A percentile compares a stretch with the other conserved stretches of the same genome.
phyloP scores from a whole-genome alignment of 805 yeast species.

The Barnettozyma sp. region DNA sequence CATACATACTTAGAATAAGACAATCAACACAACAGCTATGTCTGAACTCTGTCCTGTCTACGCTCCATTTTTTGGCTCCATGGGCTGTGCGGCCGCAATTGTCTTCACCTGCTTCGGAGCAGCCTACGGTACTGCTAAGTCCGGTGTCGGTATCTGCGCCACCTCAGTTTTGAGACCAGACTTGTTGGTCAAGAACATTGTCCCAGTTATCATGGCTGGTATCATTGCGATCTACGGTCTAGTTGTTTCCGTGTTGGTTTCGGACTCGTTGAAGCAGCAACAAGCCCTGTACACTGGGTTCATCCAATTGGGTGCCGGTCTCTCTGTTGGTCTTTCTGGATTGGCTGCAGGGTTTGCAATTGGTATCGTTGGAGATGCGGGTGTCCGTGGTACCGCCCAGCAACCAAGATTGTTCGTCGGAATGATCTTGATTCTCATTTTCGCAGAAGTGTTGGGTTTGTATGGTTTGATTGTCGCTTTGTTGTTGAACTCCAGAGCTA shows the following conservation, averaged over 20 bases:
- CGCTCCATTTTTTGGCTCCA: slow-evolving; percentile 96
- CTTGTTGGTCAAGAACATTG: slow-evolving; percentile 83
- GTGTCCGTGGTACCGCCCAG: slow-evolving; percentile 97
- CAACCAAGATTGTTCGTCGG: slow-evolving; percentile 98
- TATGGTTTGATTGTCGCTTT: slow-evolving; percentile 98
- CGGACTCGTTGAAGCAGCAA: slow-evolving; percentile 80
- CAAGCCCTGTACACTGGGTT: slow-evolving; percentile 96
- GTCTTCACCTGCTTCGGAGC: slow-evolving; percentile 99
- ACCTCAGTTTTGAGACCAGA: slow-evolving; percentile 97
- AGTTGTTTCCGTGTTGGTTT: slow-evolving; percentile 91
- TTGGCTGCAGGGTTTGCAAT: slow-evolving; percentile 98
- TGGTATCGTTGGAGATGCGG: slow-evolving; percentile 99
- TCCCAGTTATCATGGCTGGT: slow-evolving; percentile 99
- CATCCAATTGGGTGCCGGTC: slow-evolving; percentile 97
- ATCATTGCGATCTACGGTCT: slow-evolving; percentile 97
- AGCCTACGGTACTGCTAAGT: slow-evolving; percentile 97
- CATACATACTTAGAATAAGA: no score
- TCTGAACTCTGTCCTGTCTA: slow-evolving; percentile 32
- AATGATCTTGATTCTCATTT: slow-evolving; percentile 96
- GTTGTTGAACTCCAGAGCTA: slow-evolving; percentile 95
- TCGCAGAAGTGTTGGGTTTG: slow-evolving; percentile 97
- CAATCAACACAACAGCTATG: no score
- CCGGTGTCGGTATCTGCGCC: slow-evolving; percentile 99
- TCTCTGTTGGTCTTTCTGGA: slow-evolving; percentile 95
- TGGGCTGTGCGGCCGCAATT: slow-evolving; percentile 99